phyloP scores from a whole-genome alignment of 2,329 filamentous ascomycete genomes.

The Stachybotrys chartarum region DNA sequence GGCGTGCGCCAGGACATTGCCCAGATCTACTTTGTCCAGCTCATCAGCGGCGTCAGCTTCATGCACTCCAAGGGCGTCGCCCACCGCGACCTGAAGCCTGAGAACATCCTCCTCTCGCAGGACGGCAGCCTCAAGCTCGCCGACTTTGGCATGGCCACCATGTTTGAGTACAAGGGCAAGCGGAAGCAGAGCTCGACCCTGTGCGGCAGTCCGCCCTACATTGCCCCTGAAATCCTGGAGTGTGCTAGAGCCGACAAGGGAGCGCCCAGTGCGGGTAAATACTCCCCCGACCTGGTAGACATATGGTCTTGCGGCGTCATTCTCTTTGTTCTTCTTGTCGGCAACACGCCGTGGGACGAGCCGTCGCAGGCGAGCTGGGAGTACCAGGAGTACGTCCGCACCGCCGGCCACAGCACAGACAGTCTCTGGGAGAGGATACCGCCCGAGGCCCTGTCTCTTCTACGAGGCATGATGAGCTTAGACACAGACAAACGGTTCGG shows the following conservation, averaged over 20 bases:
- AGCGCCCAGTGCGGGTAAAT: constrained; percentile 47
- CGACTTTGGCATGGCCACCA: constrained; percentile 90
- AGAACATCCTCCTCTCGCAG: constrained; percentile 85
- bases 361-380: constrained; percentile 83
- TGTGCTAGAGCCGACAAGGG: constrained; percentile 41
- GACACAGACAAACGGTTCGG: constrained; percentile 69
- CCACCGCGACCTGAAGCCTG: constrained; percentile 86
- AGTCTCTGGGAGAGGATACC: constrained; percentile 80
- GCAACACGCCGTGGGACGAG: constrained; percentile 97
- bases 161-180: constrained; percentile 84
- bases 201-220: constrained; percentile 94
- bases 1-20: constrained; percentile 93
- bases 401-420: constrained; percentile 74
- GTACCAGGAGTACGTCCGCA: constrained; percentile 78
- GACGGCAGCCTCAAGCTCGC: constrained; percentile 88
- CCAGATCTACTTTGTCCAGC: constrained; percentile 91
- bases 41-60: constrained; percentile 83
- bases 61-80: constrained; percentile 95
- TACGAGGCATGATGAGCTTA: constrained; percentile 89
- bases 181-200: constrained; percentile 80
- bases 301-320: constrained; percentile 98
- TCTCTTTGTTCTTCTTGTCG: constrained; percentile 89
- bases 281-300: constrained; percentile 75
- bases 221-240: constrained; percentile 81
- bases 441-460: constrained; percentile 64